Conservation (phyloP, 2,329 filamentous ascomycete species). For the Alternaria arborescens region DNA sequence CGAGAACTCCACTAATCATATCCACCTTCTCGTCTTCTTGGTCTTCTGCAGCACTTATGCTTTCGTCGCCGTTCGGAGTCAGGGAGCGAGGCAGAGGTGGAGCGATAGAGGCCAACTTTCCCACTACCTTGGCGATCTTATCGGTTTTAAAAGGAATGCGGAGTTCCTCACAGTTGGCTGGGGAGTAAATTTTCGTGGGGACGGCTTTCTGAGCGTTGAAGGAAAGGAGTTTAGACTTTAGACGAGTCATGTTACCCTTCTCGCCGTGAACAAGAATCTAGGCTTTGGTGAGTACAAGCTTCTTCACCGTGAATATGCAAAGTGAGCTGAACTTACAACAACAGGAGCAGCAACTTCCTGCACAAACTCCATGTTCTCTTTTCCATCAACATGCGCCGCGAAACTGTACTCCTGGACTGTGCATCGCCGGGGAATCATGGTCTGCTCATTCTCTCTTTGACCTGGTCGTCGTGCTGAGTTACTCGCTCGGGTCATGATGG, state of each 20-base stretch:
- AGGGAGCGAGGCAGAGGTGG: slow-evolving; percentile 63
- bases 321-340: slow-evolving; percentile 70
- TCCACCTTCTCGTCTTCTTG: slow-evolving; percentile 49
- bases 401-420: slow-evolving; percentile 95
- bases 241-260: slow-evolving; percentile 96
- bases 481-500: slow-evolving; percentile 75
- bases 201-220: slow-evolving; percentile 81
- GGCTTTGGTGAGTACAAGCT: slow-evolving; percentile 10
- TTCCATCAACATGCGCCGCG: slow-evolving; percentile 94
- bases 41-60: slow-evolving; percentile 29
- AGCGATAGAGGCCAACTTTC: slow-evolving; percentile 83
- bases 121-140: slow-evolving; percentile 95
- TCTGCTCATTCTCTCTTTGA: slow-evolving; percentile 76
- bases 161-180: slow-evolving; percentile 93
- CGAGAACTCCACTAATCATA: slow-evolving; percentile 87
- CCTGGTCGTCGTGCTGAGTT: slow-evolving; percentile 67
- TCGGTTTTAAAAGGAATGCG: slow-evolving; percentile 95
- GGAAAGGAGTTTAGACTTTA: slow-evolving; percentile 94
- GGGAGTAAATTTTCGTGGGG: slow-evolving; percentile 92
- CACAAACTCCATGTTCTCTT: slow-evolving; percentile 96
- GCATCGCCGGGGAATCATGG: slow-evolving; percentile 90
- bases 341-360: slow-evolving; percentile 92
- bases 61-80: slow-evolving; percentile 40
- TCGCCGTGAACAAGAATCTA: slow-evolving; percentile 97
- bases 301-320: neutral